Conservation (phyloP, 306 rosid species). For the Ziziphus jujuba region DNA sequence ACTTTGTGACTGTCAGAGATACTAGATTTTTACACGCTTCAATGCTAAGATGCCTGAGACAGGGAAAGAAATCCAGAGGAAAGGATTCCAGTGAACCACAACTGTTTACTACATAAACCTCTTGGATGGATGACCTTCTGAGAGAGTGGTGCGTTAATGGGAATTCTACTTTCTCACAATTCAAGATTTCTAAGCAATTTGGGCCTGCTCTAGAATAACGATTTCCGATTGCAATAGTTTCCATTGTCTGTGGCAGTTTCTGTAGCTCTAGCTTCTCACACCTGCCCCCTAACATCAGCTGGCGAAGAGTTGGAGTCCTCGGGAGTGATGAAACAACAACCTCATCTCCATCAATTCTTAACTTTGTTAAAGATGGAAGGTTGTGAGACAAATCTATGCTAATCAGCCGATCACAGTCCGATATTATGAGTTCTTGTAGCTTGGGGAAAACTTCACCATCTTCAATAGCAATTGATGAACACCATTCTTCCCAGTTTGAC, state of each 20-base stretch:
- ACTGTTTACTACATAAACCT: too few species aligned
- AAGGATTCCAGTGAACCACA: too few species aligned
- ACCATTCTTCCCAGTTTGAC: conserved; percentile 9
- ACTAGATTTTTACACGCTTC: background rate
- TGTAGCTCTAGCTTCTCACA: background rate
- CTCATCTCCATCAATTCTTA: background rate
- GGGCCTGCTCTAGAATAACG: too few species aligned
- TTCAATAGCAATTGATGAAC: background rate
- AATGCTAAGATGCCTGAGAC: conserved; percentile 15
- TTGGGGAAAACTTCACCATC: conserved; percentile 3
- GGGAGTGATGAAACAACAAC: conserved; percentile 25
- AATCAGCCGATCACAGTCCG: background rate
- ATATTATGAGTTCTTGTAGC: background rate
- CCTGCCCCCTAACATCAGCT: background rate
- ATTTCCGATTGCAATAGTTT: too few species aligned
- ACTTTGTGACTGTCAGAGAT: background rate
- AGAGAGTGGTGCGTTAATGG: too few species aligned
- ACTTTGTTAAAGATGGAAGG: conserved; percentile 14
- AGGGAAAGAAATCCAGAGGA: conserved; percentile 27
- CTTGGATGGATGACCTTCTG: too few species aligned
- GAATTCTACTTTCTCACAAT: too few species aligned
- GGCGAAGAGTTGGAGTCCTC: conserved; percentile 11
- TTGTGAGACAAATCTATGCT: background rate
- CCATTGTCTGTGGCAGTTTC: too few species aligned
- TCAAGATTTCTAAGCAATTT: too few species aligned